These are phyloP conservation scores for Moesziomyces aphidis DNA, from an alignment of 1,284 basidiomycete species.

Conservation along the genomic window DNA sequence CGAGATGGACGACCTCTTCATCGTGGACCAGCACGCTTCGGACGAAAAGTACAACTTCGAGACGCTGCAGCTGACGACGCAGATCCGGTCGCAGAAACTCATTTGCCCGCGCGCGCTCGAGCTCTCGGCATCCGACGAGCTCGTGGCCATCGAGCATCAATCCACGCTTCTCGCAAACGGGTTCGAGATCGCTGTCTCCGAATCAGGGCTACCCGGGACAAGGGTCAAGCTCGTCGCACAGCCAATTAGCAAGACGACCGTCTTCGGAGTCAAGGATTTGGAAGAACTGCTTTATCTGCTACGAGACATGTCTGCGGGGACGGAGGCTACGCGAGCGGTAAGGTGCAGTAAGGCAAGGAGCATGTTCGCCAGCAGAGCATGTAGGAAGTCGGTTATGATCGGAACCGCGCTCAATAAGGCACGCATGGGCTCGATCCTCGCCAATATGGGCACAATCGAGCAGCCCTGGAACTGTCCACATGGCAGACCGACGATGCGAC, in stretches of 20 bases:
- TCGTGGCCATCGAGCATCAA: constrained; percentile 86
- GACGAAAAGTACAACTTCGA: constrained; percentile 99
- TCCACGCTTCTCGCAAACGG: constrained; percentile 85
- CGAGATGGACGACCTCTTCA: constrained; percentile 76
- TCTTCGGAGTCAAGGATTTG: constrained; percentile 85
- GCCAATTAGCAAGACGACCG: constrained; percentile 88
- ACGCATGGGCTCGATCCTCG: constrained; percentile 84
- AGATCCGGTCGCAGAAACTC: constrained; percentile 86
- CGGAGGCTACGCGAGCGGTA: constrained; percentile 74
- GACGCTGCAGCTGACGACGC: constrained; percentile 85
- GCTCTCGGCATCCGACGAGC: constrained; percentile 88
- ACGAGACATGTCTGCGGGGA: constrained; percentile 78
- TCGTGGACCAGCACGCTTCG: constrained; percentile 79
- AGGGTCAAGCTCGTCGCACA: constrained; percentile 81
- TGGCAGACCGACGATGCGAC: constrained; percentile 92
- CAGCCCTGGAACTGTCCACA: constrained; percentile 98
- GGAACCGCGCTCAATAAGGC: constrained; percentile 81
- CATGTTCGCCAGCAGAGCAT: constrained; percentile 97
- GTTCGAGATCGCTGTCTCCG: constrained; percentile 76
- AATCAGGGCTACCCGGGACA: constrained; percentile 72
- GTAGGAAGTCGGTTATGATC: constrained; percentile 95
- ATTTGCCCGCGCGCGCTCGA: constrained; percentile 83
- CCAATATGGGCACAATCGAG: constrained; percentile 94
- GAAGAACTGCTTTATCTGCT: constrained; percentile 91
- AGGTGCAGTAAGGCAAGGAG: constrained; percentile 90